Percentiles rank a stretch among this genome's conserved stretches.
phyloP scores from a whole-genome alignment of 352 stramenopile genomes.

The Globisporangium cederbergense region DNA sequence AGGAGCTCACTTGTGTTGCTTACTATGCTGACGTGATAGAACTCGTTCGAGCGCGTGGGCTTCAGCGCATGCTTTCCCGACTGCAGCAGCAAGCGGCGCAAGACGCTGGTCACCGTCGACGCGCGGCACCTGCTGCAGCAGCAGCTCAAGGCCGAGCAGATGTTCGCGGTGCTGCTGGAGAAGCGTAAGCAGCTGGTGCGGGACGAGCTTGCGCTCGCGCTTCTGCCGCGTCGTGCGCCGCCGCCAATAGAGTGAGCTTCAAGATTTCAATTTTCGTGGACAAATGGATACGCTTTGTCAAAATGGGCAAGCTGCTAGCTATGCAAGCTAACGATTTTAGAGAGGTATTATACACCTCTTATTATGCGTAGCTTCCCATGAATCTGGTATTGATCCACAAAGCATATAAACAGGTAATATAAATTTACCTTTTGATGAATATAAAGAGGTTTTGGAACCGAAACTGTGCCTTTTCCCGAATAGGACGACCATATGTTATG shows the following conservation, averaged over 20 bases:
- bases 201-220: constrained; percentile 19
- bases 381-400: no score
- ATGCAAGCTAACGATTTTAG: not conserved
- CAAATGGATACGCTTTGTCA: not conserved
- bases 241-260: not conserved
- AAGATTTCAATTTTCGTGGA: not conserved
- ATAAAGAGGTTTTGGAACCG: not conserved
- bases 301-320: not conserved
- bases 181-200: constrained; percentile 25
- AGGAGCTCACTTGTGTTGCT: not conserved
- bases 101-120: not conserved
- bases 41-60: constrained; percentile 12
- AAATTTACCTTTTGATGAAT: not conserved
- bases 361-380: no score
- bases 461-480: constrained; percentile 6
- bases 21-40: not conserved
- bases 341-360: no score
- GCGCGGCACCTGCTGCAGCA: constrained; percentile 14
- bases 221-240: constrained; percentile 14
- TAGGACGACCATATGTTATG: not conserved
- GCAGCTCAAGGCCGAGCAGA: constrained; percentile 17
- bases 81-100: constrained; percentile 5
- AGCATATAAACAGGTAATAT: not conserved
- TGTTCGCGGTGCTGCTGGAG: constrained; percentile 20
- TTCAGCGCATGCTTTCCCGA: constrained; percentile 14